Percentiles rank a stretch among this genome's conserved stretches.
These are phyloP conservation scores for Nicotiana otophora DNA, from an alignment of 257 asterid genomes.

Conservation along the genomic window DNA sequence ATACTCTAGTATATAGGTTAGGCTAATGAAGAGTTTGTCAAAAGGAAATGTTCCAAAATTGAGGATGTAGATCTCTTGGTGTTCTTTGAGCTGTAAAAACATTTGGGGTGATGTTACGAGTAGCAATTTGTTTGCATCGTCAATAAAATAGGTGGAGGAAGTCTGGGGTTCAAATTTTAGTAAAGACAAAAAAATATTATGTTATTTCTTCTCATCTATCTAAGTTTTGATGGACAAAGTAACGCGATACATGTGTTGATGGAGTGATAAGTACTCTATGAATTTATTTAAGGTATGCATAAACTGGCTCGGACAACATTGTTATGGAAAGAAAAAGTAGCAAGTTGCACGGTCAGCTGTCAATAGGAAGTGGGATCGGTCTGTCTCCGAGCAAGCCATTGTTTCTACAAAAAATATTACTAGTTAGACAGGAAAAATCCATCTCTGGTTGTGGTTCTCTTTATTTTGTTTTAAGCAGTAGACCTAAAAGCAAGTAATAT, in stretches of 20 bases:
- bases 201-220: too few species aligned
- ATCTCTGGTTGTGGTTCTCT: neutral
- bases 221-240: too few species aligned
- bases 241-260: too few species aligned
- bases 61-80: neutral
- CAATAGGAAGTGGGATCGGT: neutral
- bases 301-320: too few species aligned
- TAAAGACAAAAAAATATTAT: too few species aligned
- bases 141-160: too few species aligned
- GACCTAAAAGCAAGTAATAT: neutral
- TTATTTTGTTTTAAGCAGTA: neutral
- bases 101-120: neutral
- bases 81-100: neutral
- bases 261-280: accelerated
- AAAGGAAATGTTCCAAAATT: neutral
- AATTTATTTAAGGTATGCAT: too few species aligned
- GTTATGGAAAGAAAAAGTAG: neutral
- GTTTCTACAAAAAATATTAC: neutral
- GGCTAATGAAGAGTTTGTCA: neutral
- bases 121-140: too few species aligned
- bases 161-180: too few species aligned
- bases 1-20: neutral
- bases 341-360: neutral
- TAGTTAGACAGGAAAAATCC: neutral
- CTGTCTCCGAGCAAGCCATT: neutral